Percentiles rank a stretch among this genome's conserved stretches.
These are phyloP conservation scores for Alternaria ventricosa DNA, from an alignment of 2,329 filamentous ascomycete genomes.

Conservation along the genomic window DNA sequence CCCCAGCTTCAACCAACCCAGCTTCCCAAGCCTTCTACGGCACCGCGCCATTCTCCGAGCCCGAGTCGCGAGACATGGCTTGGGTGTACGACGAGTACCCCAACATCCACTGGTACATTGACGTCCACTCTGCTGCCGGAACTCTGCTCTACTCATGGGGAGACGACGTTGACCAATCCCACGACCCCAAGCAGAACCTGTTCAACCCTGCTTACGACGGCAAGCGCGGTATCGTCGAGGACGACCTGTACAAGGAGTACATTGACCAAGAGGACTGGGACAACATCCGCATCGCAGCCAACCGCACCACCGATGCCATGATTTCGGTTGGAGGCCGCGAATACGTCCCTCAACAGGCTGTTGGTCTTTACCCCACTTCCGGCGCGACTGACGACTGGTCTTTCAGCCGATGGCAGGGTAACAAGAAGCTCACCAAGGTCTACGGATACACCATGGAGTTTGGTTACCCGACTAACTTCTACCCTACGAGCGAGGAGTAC, in stretches of 20 bases:
- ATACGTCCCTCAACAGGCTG: slow-evolving; percentile 43
- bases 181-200: slow-evolving; percentile 58
- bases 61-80: slow-evolving; percentile 61
- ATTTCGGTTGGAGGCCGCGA: slow-evolving; percentile 41
- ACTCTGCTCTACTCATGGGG: slow-evolving; percentile 66
- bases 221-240: slow-evolving; percentile 56
- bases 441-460: slow-evolving; percentile 53
- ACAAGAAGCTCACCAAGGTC: slow-evolving; percentile 48
- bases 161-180: slow-evolving; percentile 60
- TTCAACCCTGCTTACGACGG: slow-evolving; percentile 60
- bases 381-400: slow-evolving; percentile 50
- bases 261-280: slow-evolving; percentile 44
- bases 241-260: slow-evolving; percentile 59
- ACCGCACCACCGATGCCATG: slow-evolving; percentile 45
- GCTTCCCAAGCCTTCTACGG: slow-evolving; percentile 60
- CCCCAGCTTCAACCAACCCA: slow-evolving; percentile 52
- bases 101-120: slow-evolving; percentile 63
- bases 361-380: slow-evolving; percentile 47
- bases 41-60: slow-evolving; percentile 60
- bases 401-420: slow-evolving; percentile 46
- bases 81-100: slow-evolving; percentile 60
- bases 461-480: slow-evolving; percentile 51
- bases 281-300: slow-evolving; percentile 42
- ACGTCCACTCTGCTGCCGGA: slow-evolving; percentile 63
- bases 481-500: slow-evolving; percentile 49